Percentiles rank a stretch among this genome's conserved stretches.
Evolutionary conservation across 1,284 basidiomycete genomes (phyloP).

Genomic region (Inonotus obliquus): DNA sequence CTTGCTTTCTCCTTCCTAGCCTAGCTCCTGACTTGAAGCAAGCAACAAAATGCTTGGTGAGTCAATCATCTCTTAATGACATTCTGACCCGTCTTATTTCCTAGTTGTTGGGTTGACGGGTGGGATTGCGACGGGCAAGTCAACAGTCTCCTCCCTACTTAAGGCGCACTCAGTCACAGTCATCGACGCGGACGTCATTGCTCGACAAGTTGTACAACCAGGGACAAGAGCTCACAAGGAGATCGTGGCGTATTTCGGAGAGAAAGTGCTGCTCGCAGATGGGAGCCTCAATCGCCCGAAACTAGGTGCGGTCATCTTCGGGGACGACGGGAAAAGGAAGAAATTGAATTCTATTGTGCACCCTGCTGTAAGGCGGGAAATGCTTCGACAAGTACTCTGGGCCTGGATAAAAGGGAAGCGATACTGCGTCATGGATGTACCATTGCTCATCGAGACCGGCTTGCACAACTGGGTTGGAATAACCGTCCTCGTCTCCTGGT

Average conservation of each 20-base stretch:
- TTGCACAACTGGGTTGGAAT: conserved; percentile 83
- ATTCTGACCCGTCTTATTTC: neutral
- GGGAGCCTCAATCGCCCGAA: conserved; percentile 80
- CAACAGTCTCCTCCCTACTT: conserved; percentile 81
- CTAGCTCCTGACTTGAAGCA: too few relatives aligned
- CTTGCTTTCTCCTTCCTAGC: too few relatives aligned
- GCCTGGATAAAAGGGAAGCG: conserved; percentile 78
- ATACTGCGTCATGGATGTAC: conserved; percentile 86
- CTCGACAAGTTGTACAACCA: conserved; percentile 84
- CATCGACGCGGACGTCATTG: conserved; percentile 90
- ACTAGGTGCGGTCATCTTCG: conserved; percentile 85
- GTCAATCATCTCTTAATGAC: neutral
- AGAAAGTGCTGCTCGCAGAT: conserved; percentile 59
- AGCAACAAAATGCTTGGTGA: neutral
- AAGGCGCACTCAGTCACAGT: conserved; percentile 66
- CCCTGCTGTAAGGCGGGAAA: conserved; percentile 77
- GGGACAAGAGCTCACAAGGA: conserved; percentile 70
- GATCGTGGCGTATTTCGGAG: conserved; percentile 73
- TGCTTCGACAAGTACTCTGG: conserved; percentile 65
- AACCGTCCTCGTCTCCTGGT: conserved; percentile 90
- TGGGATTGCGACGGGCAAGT: conserved; percentile 96
- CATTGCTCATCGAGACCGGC: conserved; percentile 88
- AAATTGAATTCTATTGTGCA: conserved; percentile 86
- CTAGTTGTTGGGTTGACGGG: conserved; percentile 94
- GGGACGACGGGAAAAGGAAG: conserved; percentile 66